A percentile compares a stretch with the other conserved stretches of the same genome.
Evolutionary conservation across 169 alveolate species (phyloP).

Genomic region (Babesia gibsoni): DNA sequence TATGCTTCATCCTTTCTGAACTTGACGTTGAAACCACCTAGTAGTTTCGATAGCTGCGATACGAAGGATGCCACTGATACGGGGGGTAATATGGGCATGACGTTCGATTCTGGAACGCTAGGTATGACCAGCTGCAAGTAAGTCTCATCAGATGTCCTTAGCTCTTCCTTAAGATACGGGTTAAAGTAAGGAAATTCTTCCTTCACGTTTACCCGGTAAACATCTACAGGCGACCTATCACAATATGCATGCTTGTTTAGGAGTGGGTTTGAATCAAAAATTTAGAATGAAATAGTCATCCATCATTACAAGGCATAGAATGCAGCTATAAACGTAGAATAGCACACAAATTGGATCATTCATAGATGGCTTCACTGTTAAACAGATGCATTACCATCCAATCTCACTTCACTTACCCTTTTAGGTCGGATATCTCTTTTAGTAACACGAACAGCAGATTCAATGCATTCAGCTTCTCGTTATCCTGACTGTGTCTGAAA

Average conservation of each 20-base stretch:
- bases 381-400: too few relatives aligned
- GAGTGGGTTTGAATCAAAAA: too few relatives aligned
- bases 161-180: constrained; percentile 1
- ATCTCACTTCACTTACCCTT: constrained; percentile 1
- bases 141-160: background rate
- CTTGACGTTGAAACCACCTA: background rate
- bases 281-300: too few relatives aligned
- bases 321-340: too few relatives aligned
- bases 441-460: constrained; percentile 7
- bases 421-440: constrained; percentile 1
- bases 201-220: constrained; percentile 8
- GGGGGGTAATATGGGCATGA: constrained; percentile 11
- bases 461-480: constrained; percentile 4
- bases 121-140: constrained; percentile 15
- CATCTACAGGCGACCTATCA: constrained; percentile 22
- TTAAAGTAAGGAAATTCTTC: constrained; percentile 6
- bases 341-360: too few relatives aligned
- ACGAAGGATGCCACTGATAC: constrained; percentile 20
- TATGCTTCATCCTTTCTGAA: background rate
- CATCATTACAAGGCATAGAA: too few relatives aligned
- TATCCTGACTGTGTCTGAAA: background rate
- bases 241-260: too few relatives aligned
- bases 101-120: background rate
- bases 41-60: background rate
- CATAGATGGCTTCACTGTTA: too few relatives aligned